A percentile compares a stretch with the other conserved stretches of the same genome.
These are phyloP conservation scores for Phytophthora citricola DNA, from an alignment of 352 stramenopile species.

Conservation along the genomic window DNA sequence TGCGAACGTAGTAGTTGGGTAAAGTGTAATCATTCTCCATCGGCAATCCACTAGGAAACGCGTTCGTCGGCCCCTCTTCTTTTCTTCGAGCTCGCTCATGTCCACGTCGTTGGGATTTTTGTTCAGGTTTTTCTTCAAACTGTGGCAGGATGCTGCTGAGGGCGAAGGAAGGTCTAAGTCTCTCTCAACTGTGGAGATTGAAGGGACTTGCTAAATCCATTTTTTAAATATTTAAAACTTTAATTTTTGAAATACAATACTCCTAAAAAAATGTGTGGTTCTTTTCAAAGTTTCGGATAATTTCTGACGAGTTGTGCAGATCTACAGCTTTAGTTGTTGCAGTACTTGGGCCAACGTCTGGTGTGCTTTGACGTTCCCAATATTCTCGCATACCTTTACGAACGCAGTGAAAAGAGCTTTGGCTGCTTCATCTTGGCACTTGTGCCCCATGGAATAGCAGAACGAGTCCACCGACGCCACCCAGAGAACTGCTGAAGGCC, in stretches of 20 bases:
- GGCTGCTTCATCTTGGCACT: slow-evolving; percentile 34
- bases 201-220: too few relatives aligned
- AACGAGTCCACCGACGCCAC: slow-evolving; percentile 33
- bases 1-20: not conserved
- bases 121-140: too few relatives aligned
- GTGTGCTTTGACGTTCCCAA: slow-evolving; percentile 12
- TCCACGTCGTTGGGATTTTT: not conserved
- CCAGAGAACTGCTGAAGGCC: slow-evolving; percentile 32
- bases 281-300: too few relatives aligned
- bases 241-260: too few relatives aligned
- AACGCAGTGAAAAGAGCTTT: slow-evolving; percentile 24
- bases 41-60: too few relatives aligned
- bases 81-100: too few relatives aligned
- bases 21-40: not conserved
- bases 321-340: not conserved
- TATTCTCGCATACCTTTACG: slow-evolving; percentile 24
- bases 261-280: too few relatives aligned
- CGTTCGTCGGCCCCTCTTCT: too few relatives aligned
- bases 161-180: too few relatives aligned
- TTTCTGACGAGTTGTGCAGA: not conserved
- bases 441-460: slow-evolving; percentile 42
- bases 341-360: slow-evolving; percentile 33
- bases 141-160: too few relatives aligned
- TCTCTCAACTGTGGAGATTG: too few relatives aligned
- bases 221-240: too few relatives aligned